Evolutionary conservation across 176 grass and related monocot genomes (phyloP).

Genomic region (Puccinellia tenuiflora): DNA sequence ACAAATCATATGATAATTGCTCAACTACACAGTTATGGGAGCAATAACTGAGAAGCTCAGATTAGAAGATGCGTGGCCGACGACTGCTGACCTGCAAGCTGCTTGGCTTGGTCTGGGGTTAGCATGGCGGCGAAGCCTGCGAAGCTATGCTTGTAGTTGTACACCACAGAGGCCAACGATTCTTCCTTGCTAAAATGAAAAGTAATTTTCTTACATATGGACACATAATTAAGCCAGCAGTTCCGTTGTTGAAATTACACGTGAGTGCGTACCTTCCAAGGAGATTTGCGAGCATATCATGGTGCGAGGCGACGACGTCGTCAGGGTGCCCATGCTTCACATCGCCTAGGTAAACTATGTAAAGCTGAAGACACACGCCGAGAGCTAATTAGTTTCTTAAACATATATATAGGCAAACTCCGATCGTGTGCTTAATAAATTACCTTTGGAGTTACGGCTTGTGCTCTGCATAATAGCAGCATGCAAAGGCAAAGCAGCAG

Average conservation of each 20-base stretch:
- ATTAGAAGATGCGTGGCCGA: background rate
- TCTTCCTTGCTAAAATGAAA: background rate
- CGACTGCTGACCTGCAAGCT: slow-evolving; percentile 29
- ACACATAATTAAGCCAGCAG: no score
- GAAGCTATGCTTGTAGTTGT: slow-evolving; percentile 68
- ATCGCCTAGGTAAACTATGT: slow-evolving; percentile 19
- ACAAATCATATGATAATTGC: background rate
- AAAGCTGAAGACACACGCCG: background rate
- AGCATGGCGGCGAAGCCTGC: slow-evolving; percentile 69
- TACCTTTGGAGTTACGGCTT: background rate
- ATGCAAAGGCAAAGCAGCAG: background rate
- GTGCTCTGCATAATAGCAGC: background rate
- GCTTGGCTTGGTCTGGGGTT: slow-evolving; percentile 31
- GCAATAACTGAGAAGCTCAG: background rate
- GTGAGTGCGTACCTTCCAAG: background rate
- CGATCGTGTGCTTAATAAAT: no score
- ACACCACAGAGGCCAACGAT: slow-evolving; percentile 32
- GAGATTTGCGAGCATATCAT: slow-evolving; percentile 22
- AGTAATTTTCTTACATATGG: background rate
- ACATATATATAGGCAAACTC: no score
- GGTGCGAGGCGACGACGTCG: slow-evolving; percentile 20
- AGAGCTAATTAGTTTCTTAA: no score
- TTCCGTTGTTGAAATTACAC: no score
- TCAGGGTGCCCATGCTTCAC: background rate
- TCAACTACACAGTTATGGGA: background rate